phyloP scores from a whole-genome alignment of 768 basidiomycete genomes.

The Xerocomellus intermedius region DNA sequence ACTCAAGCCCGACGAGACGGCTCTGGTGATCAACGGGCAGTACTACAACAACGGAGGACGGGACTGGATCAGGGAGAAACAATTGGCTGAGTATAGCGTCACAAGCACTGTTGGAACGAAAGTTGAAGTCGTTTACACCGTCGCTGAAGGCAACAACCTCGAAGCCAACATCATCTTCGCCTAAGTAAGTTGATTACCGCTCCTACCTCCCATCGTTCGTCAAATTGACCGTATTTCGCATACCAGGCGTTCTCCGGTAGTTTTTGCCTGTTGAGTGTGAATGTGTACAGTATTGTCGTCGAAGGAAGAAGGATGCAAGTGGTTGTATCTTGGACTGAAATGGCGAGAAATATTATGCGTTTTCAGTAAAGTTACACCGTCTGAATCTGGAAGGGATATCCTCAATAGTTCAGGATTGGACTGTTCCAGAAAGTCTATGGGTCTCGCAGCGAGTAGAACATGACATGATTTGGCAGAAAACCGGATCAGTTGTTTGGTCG shows the following conservation, averaged over 20 bases:
- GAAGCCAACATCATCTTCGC: conserved; percentile 1
- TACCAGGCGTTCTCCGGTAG: neutral
- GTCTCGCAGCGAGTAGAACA: too few species aligned
- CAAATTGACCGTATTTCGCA: neutral
- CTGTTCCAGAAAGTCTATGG: too few species aligned
- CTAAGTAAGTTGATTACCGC: neutral
- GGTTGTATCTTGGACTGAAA: neutral
- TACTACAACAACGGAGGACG: too few species aligned
- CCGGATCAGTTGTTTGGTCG: too few species aligned
- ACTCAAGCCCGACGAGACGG: conserved; percentile 20
- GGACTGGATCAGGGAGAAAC: conserved; percentile 1
- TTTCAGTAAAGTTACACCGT: neutral
- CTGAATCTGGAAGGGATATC: too few species aligned
- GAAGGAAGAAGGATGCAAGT: neutral
- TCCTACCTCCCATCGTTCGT: neutral
- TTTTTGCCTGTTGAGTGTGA: neutral
- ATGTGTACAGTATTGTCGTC: neutral
- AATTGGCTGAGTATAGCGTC: neutral
- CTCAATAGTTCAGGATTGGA: too few species aligned
- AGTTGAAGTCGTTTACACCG: neutral
- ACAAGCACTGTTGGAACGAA: conserved; percentile 9
- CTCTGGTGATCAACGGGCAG: too few species aligned
- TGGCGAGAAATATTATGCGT: neutral
- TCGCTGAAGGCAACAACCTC: conserved; percentile 7
- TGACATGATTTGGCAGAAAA: too few species aligned